Evolutionary conservation across 1,284 basidiomycete species (phyloP).

Genomic region (Malassezia cuniculi): DNA sequence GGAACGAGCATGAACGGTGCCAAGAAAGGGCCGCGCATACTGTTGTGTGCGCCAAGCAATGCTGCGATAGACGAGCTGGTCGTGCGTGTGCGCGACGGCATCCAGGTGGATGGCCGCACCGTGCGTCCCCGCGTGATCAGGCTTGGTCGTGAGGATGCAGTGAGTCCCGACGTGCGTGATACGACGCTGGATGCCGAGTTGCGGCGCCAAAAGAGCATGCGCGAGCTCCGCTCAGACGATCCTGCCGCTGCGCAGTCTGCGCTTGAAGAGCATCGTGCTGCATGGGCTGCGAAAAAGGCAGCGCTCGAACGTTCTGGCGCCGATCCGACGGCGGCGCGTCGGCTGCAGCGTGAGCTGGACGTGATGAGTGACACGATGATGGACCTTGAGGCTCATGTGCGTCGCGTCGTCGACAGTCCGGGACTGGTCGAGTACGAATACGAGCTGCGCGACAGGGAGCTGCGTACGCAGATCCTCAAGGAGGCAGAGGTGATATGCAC

Average conservation of each 20-base stretch:
- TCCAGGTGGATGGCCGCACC: conserved; percentile 53
- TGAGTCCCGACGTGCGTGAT: conserved; percentile 72
- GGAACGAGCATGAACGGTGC: conserved; percentile 14
- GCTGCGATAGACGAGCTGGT: conserved; percentile 97
- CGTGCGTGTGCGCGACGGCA: conserved; percentile 67
- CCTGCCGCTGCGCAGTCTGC: no score
- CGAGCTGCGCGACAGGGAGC: conserved; percentile 14
- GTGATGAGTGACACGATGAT: conserved; percentile 5
- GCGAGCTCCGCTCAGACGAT: no score
- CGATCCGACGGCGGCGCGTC: conserved; percentile 1
- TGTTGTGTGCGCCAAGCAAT: conserved; percentile 94
- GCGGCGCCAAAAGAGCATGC: no score
- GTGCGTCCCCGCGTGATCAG: conserved; percentile 69
- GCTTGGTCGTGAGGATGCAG: conserved; percentile 65
- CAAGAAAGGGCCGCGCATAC: conserved; percentile 53
- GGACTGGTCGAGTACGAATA: no score
- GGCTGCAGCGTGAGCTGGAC: conserved; percentile 7
- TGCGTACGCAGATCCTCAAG: conserved; percentile 29
- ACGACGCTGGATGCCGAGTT: conserved; percentile 60
- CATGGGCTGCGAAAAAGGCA: no score
- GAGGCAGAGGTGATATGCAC: conserved; percentile 81
- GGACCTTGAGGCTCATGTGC: no score
- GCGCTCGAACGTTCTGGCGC: no score
- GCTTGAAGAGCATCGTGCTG: no score
- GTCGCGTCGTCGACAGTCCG: no score